These are phyloP conservation scores for Penicillium subrubescens DNA, from an alignment of 495 filamentous ascomycete genomes.

Conservation along the genomic window DNA sequence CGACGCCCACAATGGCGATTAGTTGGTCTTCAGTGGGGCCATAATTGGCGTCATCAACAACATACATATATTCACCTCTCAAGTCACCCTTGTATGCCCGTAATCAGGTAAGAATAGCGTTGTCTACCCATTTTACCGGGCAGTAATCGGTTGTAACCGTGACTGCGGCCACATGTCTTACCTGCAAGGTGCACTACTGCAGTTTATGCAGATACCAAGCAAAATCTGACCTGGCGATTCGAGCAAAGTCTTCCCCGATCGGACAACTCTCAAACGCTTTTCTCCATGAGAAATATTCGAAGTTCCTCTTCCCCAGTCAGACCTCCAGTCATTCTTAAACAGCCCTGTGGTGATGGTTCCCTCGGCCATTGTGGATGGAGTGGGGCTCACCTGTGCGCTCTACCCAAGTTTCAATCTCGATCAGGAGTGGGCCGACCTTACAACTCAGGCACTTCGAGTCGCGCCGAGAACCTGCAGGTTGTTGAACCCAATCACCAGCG, in stretches of 20 bases:
- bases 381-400: not conserved
- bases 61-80: no score
- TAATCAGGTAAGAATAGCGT: not conserved
- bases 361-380: not conserved
- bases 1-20: no score
- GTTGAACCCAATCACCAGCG: not conserved
- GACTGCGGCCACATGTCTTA: not conserved
- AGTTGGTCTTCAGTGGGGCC: no score
- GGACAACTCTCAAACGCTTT: no score
- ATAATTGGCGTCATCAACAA: no score
- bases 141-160: not conserved
- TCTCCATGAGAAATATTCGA: not conserved
- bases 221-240: not conserved
- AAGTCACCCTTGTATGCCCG: no score
- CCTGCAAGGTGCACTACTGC: not conserved
- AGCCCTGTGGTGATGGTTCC: not conserved
- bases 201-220: not conserved
- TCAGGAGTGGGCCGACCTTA: not conserved
- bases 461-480: not conserved
- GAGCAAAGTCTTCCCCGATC: not conserved
- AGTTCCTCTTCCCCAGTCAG: not conserved
- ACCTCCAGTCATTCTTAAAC: no score
- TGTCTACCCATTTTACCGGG: not conserved
- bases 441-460: not conserved
- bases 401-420: not conserved